Evolutionary conservation across 139 green algal genomes (phyloP).

Genomic region (Tetradesmus obliquus): DNA sequence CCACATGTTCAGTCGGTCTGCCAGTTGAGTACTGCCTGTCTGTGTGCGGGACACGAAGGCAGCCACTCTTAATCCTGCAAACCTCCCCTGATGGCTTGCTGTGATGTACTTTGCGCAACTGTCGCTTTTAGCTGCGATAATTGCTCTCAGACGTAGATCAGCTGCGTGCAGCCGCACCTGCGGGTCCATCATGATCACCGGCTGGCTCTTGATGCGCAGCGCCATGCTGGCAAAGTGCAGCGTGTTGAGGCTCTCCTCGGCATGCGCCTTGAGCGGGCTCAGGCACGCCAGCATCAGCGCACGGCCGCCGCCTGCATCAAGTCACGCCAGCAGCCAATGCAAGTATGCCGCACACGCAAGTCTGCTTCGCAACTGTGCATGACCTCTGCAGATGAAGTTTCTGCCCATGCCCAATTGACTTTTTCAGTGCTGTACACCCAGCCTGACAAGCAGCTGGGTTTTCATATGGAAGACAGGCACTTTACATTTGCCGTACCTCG

Average conservation of each 20-base stretch:
- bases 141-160: neutral
- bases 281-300: slow-evolving; percentile 82
- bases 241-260: slow-evolving; percentile 91
- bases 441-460: too few species aligned
- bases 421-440: too few species aligned
- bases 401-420: too few species aligned
- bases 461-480: too few species aligned
- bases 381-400: too few species aligned
- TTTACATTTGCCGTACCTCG: slow-evolving; percentile 14
- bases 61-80: neutral
- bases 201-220: slow-evolving; percentile 85
- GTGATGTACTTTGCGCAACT: too few species aligned
- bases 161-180: neutral
- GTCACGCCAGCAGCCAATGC: too few species aligned
- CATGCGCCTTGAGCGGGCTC: slow-evolving; percentile 61
- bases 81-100: too few species aligned
- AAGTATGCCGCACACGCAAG: too few species aligned
- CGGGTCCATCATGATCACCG: slow-evolving; percentile 47
- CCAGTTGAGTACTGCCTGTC: neutral
- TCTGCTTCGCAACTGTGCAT: too few species aligned
- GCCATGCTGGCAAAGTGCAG: slow-evolving; percentile 92
- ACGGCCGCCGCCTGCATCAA: slow-evolving; percentile 46
- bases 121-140: neutral
- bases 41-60: neutral
- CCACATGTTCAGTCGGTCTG: neutral